Evolutionary conservation across 202 grass and related monocot genomes (phyloP), one percentile per base, ranked within the genome.

Genomic region (Miscanthus sacchariflorus): DNA sequence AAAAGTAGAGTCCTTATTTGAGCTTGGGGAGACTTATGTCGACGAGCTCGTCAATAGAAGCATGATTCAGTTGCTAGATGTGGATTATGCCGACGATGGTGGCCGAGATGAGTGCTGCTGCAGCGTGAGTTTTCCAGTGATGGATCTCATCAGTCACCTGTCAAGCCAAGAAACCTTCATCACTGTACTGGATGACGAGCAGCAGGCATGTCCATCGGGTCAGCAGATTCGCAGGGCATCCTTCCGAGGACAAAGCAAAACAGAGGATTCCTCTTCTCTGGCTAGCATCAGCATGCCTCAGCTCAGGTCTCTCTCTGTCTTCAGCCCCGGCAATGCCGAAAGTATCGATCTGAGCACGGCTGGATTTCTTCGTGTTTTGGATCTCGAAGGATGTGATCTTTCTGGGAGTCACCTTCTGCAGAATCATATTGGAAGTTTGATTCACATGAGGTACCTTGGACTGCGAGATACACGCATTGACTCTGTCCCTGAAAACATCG

Each of bases 371-470:
- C 83, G 63, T 42, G 83, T 85, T 0, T 39, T 85, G 61, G 74
- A 85, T 24, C 18, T 85, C 7, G 30, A 77, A 39, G 28, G 8
- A 28, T 54, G 12, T n/a, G 6, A 78, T 18, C 61, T 84, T 65
- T 19, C 11, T 21, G 11, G n/a, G 21, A 23, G 4, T 7, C 5
- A 23, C 0, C 21, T 25, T 25, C 18, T 38, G 12, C 14, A 19
- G 30, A 3, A 49, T 5, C 33, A 67, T 5, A 4, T 85, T 12
- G 58, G 59, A 7, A 17, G n/a, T 69, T 42, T 85, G 30, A 19
- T 54, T 14, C 46, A 69, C 28, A 4, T 85, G 73, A 85, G 83
- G 74, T 85, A 85, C 21, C 73, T 77, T 0, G 64, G 79, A 30
- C 24, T 81, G 7, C 44, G 44, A 4, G 65, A 69, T 4, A 81